phyloP scores from a whole-genome alignment of 1,284 basidiomycete genomes.

The Ustilago curta region DNA sequence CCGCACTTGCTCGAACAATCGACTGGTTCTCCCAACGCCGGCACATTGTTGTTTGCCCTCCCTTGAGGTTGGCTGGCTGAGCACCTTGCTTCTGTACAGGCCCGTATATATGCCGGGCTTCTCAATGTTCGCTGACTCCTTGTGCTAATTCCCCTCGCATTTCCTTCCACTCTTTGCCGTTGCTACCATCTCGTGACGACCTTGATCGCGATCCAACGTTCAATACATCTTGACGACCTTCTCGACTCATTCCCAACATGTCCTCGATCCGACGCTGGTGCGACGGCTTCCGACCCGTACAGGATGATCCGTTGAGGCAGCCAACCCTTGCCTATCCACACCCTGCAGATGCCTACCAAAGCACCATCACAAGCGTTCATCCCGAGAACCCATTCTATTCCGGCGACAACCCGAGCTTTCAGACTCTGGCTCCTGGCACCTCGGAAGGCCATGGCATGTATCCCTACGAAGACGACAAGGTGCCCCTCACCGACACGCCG shows the following conservation, averaged over 20 bases:
- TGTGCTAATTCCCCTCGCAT: not conserved
- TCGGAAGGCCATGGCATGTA: constrained; percentile 42
- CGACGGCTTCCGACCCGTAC: constrained; percentile 22
- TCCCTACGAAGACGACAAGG: constrained; percentile 53
- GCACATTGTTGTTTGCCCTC: not conserved
- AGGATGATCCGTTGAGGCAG: constrained; percentile 45
- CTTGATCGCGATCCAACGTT: not conserved
- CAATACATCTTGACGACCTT: not conserved
- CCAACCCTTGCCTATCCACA: constrained; percentile 22
- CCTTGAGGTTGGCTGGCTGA: not conserved
- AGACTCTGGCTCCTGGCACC: constrained; percentile 29
- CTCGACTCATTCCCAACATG: constrained; percentile 10
- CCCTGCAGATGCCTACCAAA: constrained; percentile 11
- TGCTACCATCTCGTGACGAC: not conserved
- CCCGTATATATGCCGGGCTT: not conserved
- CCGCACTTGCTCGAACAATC: not conserved
- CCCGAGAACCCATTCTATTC: constrained; percentile 47
- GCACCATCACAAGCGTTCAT: constrained; percentile 27
- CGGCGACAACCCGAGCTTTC: constrained; percentile 44
- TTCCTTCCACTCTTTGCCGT: not conserved
- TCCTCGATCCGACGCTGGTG: constrained; percentile 32
- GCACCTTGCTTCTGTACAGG: not conserved
- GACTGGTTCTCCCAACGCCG: constrained; percentile 4
- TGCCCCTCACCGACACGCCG: constrained; percentile 49
- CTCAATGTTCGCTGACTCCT: not conserved